A percentile compares a stretch with the other conserved stretches of the same genome.
Evolutionary conservation across 164 flowering plant species (phyloP).

Genomic region (Malania oleifera): DNA sequence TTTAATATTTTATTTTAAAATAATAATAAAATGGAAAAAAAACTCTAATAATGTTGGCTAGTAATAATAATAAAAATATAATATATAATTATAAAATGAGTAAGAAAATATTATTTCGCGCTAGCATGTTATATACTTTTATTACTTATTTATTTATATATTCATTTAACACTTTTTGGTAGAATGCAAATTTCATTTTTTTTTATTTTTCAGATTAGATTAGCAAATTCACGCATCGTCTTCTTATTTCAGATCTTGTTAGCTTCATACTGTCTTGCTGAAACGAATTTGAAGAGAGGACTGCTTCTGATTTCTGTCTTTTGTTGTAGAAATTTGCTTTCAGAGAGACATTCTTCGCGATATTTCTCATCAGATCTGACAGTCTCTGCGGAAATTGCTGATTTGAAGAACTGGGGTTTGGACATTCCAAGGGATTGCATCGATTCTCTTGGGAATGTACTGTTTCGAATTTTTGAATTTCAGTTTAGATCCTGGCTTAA

Average conservation of each 20-base stretch:
- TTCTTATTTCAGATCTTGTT: not conserved
- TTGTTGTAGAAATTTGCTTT: too few species aligned
- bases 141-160: too few species aligned
- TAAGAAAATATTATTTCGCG: too few species aligned
- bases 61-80: too few species aligned
- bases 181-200: too few species aligned
- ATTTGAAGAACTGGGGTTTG: conserved; percentile 8
- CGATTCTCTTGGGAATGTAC: conserved; percentile 1
- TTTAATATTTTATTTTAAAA: too few species aligned
- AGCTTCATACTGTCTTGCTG: not conserved
- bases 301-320: not conserved
- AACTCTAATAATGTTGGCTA: too few species aligned
- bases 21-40: too few species aligned
- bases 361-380: conserved; percentile 15
- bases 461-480: conserved; percentile 1
- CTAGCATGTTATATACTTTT: too few species aligned
- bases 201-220: not conserved
- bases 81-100: too few species aligned
- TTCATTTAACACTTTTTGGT: too few species aligned
- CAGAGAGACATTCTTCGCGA: conserved; percentile 4
- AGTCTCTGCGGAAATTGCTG: too few species aligned
- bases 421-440: not conserved
- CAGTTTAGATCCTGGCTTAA: conserved; percentile 11
- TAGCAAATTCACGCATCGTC: not conserved
- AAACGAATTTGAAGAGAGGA: not conserved